A percentile compares a stretch with the other conserved stretches of the same genome.
Conservation (phyloP, 225 moss, liverwort and hornwort species). For the Pseudisothecium myosuroides region DNA sequence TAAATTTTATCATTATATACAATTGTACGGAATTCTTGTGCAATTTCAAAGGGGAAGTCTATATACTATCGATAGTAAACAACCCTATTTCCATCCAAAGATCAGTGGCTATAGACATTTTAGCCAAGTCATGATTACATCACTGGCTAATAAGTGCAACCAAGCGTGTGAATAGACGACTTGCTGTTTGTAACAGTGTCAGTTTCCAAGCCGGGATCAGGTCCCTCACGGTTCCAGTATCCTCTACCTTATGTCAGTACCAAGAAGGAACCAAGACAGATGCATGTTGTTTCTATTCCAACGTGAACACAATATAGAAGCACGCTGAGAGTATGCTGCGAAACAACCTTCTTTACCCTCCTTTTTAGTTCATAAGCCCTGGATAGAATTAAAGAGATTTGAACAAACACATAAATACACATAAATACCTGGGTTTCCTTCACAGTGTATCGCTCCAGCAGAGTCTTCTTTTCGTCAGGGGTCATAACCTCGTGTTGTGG, state of each 20-base stretch:
- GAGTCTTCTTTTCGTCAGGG: conserved; percentile 52
- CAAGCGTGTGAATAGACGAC: background rate
- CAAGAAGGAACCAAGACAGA: background rate
- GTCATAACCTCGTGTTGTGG: conserved; percentile 55
- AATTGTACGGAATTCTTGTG: background rate
- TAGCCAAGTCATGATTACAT: background rate
- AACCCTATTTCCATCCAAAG: background rate
- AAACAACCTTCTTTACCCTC: background rate
- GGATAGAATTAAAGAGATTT: background rate
- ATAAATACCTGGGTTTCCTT: conserved; percentile 50
- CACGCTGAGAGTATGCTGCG: background rate
- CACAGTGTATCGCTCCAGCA: conserved; percentile 53
- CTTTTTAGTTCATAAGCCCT: background rate
- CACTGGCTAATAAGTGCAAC: background rate
- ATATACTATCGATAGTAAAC: background rate
- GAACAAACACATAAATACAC: background rate
- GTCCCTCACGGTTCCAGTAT: background rate
- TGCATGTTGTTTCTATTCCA: background rate
- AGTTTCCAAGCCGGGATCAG: background rate
- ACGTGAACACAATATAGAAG: background rate
- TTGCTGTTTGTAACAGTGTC: background rate
- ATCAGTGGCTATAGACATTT: background rate
- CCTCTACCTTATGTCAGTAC: background rate
- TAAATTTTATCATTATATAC: background rate
- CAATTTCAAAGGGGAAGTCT: background rate